Evolutionary conservation across 257 asterid species (phyloP), one percentile per base, ranked within the genome.

Genomic region (Jacaranda copaia): DNA sequence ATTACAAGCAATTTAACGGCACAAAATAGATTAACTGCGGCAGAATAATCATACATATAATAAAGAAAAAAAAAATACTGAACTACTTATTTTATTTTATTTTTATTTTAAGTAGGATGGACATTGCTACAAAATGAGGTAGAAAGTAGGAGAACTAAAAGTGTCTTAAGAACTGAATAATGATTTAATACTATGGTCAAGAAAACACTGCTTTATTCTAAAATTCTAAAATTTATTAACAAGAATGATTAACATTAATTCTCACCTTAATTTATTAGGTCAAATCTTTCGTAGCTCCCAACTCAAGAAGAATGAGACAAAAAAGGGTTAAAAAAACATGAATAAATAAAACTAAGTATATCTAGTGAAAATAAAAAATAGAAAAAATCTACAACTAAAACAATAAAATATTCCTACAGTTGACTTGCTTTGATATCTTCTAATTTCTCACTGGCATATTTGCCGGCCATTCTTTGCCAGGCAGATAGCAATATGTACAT

Each of bases 91-190:
- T 40, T 4, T 40, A 4, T 40, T 40, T 40, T 40, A 0, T 35
- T 38, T 6, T 15, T 6, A 14, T 63, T 63, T 8, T 15, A 63
- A 63, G 7, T 63, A 15, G 0, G 4, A 39, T 13, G 48, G 25
- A 39, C 7, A 51, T 49, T 48, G 51, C 11, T 11, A 6, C 48
- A 60, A 48, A 49, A 71, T 51, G 68, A 15, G 77, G 58, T 65
- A 7, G 35, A 62, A 56, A 56, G 82, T 64, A 53, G 82, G 78
- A 79, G 74, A 79, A 56, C 78, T 78, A 78, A 40, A 70, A 70
- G 51, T 15, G 59, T 12, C 11, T 36, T 68, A 19, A 79, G 25
- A 57, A 73, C 48, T 65, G 40, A 67, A 64, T 6, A 61, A 71
- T 61, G 15, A 49, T 39, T 51, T 62, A 62, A 48, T 40, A 5